Evolutionary conservation across 495 filamentous ascomycete species (phyloP).

Genomic region (Aspergillus sclerotioniger): DNA sequence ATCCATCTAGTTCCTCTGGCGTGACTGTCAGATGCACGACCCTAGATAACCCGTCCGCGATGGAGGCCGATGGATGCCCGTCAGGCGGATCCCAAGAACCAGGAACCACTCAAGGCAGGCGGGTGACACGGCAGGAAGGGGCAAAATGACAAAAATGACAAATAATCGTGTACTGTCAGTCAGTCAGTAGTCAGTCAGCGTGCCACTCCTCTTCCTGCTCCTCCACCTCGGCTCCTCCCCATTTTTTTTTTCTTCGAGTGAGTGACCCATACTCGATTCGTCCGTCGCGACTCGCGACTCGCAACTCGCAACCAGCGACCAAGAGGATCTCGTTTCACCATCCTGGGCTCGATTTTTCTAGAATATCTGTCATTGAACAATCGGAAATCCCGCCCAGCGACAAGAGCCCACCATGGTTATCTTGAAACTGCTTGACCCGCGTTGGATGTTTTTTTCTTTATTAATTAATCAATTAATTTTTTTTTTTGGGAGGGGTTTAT

Average conservation of each 20-base stretch:
- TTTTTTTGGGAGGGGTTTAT: too few relatives aligned
- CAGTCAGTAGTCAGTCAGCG: too few relatives aligned
- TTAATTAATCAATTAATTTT: too few relatives aligned
- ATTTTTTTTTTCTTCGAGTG: too few relatives aligned
- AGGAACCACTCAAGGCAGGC: background rate
- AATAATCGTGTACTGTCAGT: background rate
- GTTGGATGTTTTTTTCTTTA: background rate
- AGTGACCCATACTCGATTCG: background rate
- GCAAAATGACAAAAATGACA: background rate
- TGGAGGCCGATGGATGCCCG: background rate
- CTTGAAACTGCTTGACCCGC: background rate
- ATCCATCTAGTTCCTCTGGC: too few relatives aligned
- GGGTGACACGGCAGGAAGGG: constrained; percentile 2
- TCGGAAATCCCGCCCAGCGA: background rate
- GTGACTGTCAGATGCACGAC: background rate
- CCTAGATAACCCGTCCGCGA: too few relatives aligned
- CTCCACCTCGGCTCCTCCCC: too few relatives aligned
- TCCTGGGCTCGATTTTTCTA: background rate
- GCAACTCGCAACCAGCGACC: too few relatives aligned
- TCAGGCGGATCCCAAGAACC: constrained; percentile 6
- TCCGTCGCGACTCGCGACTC: background rate
- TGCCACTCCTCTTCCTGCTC: too few relatives aligned
- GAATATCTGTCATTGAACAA: background rate
- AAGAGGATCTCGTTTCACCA: background rate
- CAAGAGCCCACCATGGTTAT: background rate